Evolutionary conservation across 768 basidiomycete genomes (phyloP).

Genomic region (Phylloporus sp.): DNA sequence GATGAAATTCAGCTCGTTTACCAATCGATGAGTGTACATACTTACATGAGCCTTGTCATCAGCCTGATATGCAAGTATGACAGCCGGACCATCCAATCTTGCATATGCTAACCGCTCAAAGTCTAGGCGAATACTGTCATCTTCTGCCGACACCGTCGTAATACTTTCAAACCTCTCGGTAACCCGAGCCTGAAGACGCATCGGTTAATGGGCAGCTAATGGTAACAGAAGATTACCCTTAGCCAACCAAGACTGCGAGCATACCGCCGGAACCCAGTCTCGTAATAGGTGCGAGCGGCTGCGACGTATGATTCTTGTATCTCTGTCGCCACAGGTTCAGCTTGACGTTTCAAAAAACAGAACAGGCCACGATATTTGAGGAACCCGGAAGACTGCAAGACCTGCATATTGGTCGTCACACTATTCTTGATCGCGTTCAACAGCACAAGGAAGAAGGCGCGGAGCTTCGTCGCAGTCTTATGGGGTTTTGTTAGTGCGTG

Average conservation of each 20-base stretch:
- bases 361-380: constrained; percentile 80
- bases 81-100: constrained; percentile 73
- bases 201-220: not conserved
- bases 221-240: constrained; percentile 44
- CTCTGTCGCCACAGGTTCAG: constrained; percentile 76
- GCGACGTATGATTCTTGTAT: constrained; percentile 82
- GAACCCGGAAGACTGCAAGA: constrained; percentile 83
- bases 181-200: constrained; percentile 50
- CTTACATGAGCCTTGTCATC: constrained; percentile 85
- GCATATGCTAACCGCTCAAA: constrained; percentile 58
- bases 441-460: constrained; percentile 77
- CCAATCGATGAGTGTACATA: constrained; percentile 4
- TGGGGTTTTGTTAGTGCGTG: not conserved
- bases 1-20: constrained; percentile 11
- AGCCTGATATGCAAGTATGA: constrained; percentile 81
- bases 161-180: constrained; percentile 69
- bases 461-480: constrained; percentile 86
- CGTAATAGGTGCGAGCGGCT: constrained; percentile 85
- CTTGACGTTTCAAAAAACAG: constrained; percentile 80
- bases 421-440: constrained; percentile 78
- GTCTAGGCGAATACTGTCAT: constrained; percentile 38
- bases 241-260: constrained; percentile 74
- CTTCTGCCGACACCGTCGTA: constrained; percentile 40
- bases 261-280: constrained; percentile 92
- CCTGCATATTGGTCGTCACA: constrained; percentile 88